phyloP scores from a whole-genome alignment of 2,329 filamentous ascomycete species.

The Aspergillus sp. region DNA sequence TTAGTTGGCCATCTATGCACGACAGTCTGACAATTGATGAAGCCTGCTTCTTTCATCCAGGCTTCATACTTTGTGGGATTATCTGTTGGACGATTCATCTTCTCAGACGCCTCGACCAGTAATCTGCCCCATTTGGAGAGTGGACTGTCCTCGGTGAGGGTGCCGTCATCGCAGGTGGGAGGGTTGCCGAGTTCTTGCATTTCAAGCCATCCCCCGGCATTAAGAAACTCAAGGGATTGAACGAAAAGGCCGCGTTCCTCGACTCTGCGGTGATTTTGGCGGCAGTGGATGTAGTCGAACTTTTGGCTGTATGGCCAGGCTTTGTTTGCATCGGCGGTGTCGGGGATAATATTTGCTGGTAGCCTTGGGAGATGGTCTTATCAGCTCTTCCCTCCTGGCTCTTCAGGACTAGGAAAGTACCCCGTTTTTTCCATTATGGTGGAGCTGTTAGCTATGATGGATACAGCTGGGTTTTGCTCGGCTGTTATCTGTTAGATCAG shows the following conservation, averaged over 20 bases:
- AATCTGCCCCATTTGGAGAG: neutral
- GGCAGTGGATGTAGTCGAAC: neutral
- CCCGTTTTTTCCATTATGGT: neutral
- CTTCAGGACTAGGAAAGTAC: too few relatives aligned
- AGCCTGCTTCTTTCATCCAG: neutral
- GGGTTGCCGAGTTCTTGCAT: neutral
- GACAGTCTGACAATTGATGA: neutral
- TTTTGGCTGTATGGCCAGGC: neutral
- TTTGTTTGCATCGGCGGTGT: neutral
- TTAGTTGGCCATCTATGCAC: neutral
- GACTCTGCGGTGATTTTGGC: neutral
- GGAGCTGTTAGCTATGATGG: neutral
- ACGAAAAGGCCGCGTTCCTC: neutral
- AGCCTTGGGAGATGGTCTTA: neutral
- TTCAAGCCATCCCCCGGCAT: neutral
- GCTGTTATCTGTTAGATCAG: neutral
- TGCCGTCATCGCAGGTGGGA: neutral
- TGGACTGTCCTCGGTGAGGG: neutral
- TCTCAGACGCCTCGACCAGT: neutral
- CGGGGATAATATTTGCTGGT: neutral
- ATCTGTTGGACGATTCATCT: neutral
- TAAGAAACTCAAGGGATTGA: neutral
- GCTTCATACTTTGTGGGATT: neutral
- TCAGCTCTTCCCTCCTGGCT: too few relatives aligned
- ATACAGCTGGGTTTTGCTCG: neutral